Evolutionary conservation across 208 protist species (phyloP), one percentile per base, ranked within the genome.

Genomic region (Kentomonas sorsogonicus): DNA sequence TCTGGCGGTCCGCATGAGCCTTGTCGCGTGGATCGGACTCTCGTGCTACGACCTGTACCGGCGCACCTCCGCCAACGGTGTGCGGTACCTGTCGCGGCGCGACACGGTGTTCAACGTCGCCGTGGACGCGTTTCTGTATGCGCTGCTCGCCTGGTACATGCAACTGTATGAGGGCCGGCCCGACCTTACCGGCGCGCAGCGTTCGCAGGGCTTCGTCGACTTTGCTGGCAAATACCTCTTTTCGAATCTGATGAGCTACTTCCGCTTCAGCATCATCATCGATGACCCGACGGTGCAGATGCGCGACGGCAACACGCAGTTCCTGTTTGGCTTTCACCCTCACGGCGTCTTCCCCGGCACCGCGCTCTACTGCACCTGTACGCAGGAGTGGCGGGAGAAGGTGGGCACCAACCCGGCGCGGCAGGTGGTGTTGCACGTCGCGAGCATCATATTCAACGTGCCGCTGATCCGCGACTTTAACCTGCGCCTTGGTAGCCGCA

Each of bases 291-390:
- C 47, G 16, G 80, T 89, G 55, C 55, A 78, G 34, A 54, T 86
- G 70, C 68, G 72, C 26, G 70, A 83, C 36, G 56, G 50, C 40
- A 66, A 29, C 16, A 74, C 67, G 52, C 72, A 83, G 54, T 92
- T 83, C 59, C 56, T 93, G 26, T 93, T 93, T 53, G 80, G 74
- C 33, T 90, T 83, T 62, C 86, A 93, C 55, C 86, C 86, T 6
- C 86, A 93, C 67, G 86, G 86, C 18, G 86, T 93, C 20, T 86
- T 90, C 41, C 73, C 86, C 15, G 79, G 80, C 40, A 89, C 77
- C 11, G 82, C 86, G 18, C 72, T 90, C 20, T 80, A 72, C 46
- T 70, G 69, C 27, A 27, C 70, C 2, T 43, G 80, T n/a, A 88
- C 79, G 2, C 55, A 72, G 33, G 66, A 74, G 57, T 93, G 82